Base-by-base conservation (phyloP, 2,329 filamentous ascomycete genomes). In the Magnaporthiopsis incrustans region DNA sequence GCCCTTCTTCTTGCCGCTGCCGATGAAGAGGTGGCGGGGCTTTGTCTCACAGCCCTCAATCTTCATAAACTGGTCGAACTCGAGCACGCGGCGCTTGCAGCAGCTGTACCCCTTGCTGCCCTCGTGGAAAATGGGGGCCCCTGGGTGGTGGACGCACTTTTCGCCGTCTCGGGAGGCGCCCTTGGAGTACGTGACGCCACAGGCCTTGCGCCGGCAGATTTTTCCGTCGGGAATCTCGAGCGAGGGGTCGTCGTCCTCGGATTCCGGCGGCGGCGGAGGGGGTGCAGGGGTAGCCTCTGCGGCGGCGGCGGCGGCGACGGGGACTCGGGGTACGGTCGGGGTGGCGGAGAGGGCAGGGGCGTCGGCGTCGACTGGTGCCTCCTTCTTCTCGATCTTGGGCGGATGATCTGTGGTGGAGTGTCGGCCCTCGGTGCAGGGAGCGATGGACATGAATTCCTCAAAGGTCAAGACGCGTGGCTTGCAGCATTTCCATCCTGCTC, bases 21-120 rank as follows among this genome's bases (percentile, higher is more conserved):
- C 90, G 44, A 98, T 83, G 72, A 97, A 99, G 68, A 97, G 77
- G 79, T 99, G 95, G 66, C 84, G 82, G 58, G 82, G 80, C 77
- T 93, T 95, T 58, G 89, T 92, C 74, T 87, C 87, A 78, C 95
- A 99, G 1, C 95, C 95, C 70, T 90, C 87, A 66, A 99, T 94
- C 77, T 91, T 95, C 88, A 99, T 88, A 77, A 99, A 99, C 76
- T 98, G 89, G 75, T 99, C 93, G 76, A 99, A 99, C 74, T 99
- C 95, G 65, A 99, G 79, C 65, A 99, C 95, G 53, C 92, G 85
- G 71, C 92, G 83, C 84, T 98, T 98, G 79, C 95, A 99, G 81
- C 95, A 99, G 66, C 88, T 92, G 83, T 95, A 99, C 1, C 95
- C 95, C 80, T 99, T 99, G 78, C 91, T 96, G 50, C 95, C 95